These are phyloP conservation scores for Pouteria glomerata DNA, from an alignment of 148 eudicot genomes.

Conservation along the genomic window DNA sequence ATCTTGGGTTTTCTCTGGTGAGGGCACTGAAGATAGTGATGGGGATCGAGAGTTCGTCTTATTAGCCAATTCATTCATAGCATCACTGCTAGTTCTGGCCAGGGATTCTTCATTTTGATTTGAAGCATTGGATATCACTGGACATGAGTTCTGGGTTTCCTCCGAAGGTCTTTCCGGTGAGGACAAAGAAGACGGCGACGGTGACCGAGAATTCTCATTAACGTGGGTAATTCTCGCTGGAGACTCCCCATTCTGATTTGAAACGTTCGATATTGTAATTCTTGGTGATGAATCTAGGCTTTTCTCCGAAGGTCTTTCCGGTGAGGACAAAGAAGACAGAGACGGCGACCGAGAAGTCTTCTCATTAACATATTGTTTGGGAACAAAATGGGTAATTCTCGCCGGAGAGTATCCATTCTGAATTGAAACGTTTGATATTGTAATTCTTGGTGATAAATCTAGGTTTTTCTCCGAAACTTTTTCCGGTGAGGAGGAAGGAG, in stretches of 20 bases:
- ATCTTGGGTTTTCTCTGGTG: slow-evolving; percentile 4
- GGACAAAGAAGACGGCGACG: slow-evolving; percentile 10
- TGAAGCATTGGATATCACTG: background rate
- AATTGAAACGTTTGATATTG: slow-evolving; percentile 20
- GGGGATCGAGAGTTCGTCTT: background rate
- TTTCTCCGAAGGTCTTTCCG: slow-evolving; percentile 30
- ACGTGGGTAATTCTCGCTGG: background rate
- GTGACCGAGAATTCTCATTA: slow-evolving; percentile 6
- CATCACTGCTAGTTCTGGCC: background rate
- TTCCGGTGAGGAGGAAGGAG: slow-evolving; percentile 33
- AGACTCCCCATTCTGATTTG: slow-evolving; percentile 11
- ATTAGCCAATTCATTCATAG: background rate
- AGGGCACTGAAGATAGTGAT: background rate
- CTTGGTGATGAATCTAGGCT: slow-evolving; percentile 28
- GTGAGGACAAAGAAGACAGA: slow-evolving; percentile 22
- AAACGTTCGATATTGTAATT: slow-evolving; percentile 26
- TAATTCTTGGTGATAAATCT: slow-evolving; percentile 26
- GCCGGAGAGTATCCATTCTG: slow-evolving; percentile 12
- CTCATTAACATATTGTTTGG: background rate
- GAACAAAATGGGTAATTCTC: background rate
- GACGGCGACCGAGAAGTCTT: background rate
- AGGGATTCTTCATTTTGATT: background rate
- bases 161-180: slow-evolving; percentile 14
- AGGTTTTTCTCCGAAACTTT: slow-evolving; percentile 24
- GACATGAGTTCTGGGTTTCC: background rate